Evolutionary conservation across 2,329 filamentous ascomycete genomes (phyloP).

Genomic region (Penicillium hordei): DNA sequence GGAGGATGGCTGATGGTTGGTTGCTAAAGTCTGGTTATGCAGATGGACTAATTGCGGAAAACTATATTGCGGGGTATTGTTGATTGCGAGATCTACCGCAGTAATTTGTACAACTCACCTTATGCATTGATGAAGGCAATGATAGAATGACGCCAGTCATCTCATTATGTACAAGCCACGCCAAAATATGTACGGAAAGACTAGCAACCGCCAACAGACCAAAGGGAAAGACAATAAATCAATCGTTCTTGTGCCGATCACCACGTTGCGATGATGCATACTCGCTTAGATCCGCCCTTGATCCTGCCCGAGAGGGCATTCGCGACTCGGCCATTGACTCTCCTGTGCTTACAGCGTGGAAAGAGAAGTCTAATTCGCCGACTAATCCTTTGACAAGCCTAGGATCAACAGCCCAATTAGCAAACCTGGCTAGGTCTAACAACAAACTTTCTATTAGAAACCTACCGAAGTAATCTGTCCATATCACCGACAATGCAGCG

Average conservation of each 20-base stretch:
- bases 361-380: constrained; percentile 73
- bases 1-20: background rate
- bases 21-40: background rate
- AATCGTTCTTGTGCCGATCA: constrained; percentile 33
- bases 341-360: constrained; percentile 53
- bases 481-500: constrained; percentile 69
- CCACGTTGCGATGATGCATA: constrained; percentile 21
- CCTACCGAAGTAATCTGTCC: constrained; percentile 56
- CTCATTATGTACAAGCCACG: background rate
- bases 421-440: background rate
- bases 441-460: background rate
- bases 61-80: constrained; percentile 1
- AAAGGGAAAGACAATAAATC: background rate
- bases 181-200: background rate
- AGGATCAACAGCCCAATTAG: constrained; percentile 7
- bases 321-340: constrained; percentile 27
- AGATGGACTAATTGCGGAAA: background rate
- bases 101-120: background rate
- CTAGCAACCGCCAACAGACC: background rate
- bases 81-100: background rate
- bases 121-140: background rate
- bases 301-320: constrained; percentile 22
- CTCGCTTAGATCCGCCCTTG: constrained; percentile 26
- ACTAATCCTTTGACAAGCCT: constrained; percentile 64
- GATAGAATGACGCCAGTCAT: background rate